Base-by-base conservation (phyloP, 345 rosid genomes). In the Aurinia saxatilis region DNA sequence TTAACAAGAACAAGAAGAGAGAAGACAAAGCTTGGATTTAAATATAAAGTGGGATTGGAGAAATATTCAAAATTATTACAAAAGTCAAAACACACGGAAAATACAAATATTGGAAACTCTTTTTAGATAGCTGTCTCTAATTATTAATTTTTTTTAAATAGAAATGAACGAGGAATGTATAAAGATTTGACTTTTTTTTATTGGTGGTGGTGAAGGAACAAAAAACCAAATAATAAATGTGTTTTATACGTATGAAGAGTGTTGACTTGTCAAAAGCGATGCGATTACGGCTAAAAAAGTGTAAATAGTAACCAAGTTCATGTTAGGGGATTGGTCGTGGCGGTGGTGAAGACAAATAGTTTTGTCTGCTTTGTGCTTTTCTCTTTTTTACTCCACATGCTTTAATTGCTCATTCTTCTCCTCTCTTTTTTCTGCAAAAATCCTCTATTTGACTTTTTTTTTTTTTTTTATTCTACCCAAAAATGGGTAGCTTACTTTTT, bases 51-150 rank as follows among this genome's bases (percentile, higher is more conserved):
- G 31, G 6, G 4, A 27, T 27, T 6, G 62, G 38, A 34, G 72
- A 16, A 31, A 41, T 41, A 13, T 36, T 48, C 63, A 55, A 12
- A 65, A 66, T 74, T 65, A 48, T 49, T 31, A 40, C 57, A 73
- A 79, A 82, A 71, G 86, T 87, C 90, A 84, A 82, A 75, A 75
- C 86, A 78, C 82, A 78, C 82, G 90, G 72, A 48, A 72, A 71
- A 50, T 72, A 63, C 68, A 45, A 23, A 31, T 25, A 61, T 35
- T 39, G 54, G 67, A 25, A 66, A 52, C 73, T 19, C 47, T 36
- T 39, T 38, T 47, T 36, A 13, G 42, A 63, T 47, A 67, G 41
- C 64, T 36, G 67, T 45, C 40, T 2, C 13, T 42, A 50, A 58
- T 50, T 53, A 37, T 63, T 71, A 39, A 15, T 48, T 44, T 37